phyloP scores from a whole-genome alignment of 2,329 filamentous ascomycete species.

The Tolypocladium paradoxum region DNA sequence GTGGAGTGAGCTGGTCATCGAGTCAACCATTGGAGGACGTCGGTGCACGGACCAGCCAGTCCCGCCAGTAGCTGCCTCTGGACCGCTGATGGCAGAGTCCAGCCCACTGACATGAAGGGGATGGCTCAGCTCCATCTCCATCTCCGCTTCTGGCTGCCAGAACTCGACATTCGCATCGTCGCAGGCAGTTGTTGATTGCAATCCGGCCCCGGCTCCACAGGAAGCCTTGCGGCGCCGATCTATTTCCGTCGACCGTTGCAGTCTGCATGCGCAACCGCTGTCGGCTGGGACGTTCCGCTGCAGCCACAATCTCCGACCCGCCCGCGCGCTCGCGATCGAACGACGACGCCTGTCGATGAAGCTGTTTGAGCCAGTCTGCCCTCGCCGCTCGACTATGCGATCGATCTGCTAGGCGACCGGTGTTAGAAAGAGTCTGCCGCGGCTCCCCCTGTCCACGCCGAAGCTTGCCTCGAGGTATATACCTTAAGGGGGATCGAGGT shows the following conservation, averaged over 20 bases:
- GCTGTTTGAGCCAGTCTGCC: constrained; percentile 14
- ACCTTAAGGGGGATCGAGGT: not conserved
- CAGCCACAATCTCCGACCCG: not conserved
- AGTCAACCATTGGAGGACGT: not conserved
- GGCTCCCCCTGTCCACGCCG: not conserved
- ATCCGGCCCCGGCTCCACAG: not conserved
- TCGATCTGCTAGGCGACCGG: constrained; percentile 15
- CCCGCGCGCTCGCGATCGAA: not conserved
- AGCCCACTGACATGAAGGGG: constrained; percentile 1
- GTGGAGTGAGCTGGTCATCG: not conserved
- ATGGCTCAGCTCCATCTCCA: not conserved
- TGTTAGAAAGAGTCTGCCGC: constrained; percentile 3
- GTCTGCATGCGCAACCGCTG: not conserved
- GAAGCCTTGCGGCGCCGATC: not conserved
- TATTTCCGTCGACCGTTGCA: not conserved
- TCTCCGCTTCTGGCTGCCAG: not conserved
- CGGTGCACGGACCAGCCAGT: constrained; percentile 4
- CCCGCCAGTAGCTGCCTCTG: not conserved
- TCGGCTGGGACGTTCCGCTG: not conserved
- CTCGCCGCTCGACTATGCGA: constrained; percentile 19
- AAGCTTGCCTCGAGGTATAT: not conserved
- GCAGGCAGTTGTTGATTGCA: not conserved
- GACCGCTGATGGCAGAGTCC: not conserved
- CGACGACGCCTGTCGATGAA: constrained; percentile 11
- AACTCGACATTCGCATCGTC: not conserved